Evolutionary conservation across 768 basidiomycete genomes (phyloP), one percentile per base, ranked within the genome.

Genomic region (Nidularia sp.): DNA sequence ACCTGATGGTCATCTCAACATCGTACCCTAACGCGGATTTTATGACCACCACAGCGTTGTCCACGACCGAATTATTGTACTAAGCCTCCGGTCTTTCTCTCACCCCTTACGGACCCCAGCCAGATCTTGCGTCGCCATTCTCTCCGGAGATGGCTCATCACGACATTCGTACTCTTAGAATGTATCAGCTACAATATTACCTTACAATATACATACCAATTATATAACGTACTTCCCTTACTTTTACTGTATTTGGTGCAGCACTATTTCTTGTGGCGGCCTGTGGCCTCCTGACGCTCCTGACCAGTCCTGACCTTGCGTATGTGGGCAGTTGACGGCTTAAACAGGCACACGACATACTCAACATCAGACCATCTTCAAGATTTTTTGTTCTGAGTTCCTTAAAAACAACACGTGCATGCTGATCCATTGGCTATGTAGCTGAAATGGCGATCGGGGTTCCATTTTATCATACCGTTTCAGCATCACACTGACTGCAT

Each of bases 1-100:
- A 36, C 66, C 72, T 51, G 80, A 79, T 63, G 76, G 74, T 51
- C 74, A 74, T 56, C 66, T 80, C 50, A 75, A 76, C 57, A 62
- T 71, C 47, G 62, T 78, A 55, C 67, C 79, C 60, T 80, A 69
- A 76, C 64, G 57, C 8, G 9, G 22, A 18, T 50, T 42, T 4
- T 34, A 41, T 18, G 15, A 12, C 39, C 39, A 12, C 15, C 36
- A 36, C 22, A 18, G 31, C 7, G 41, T 50, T 15, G 9, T 31
- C 15, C 15, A 41, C 13, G 12, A 22, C 22, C 33, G 29, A 50
- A 10, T 45, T 25, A n/a, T n/a, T 25, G 25, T 45, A 13, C 9
- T 45, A n/a, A 3, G 9, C 25, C 12, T 45, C 13, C 44, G 12
- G 39, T 5, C 39, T 12, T 45, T 45, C 44, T 12, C 22, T 13